Conservation (phyloP, 2,329 filamentous ascomycete species). For the Ascocoryne sarcoides region DNA sequence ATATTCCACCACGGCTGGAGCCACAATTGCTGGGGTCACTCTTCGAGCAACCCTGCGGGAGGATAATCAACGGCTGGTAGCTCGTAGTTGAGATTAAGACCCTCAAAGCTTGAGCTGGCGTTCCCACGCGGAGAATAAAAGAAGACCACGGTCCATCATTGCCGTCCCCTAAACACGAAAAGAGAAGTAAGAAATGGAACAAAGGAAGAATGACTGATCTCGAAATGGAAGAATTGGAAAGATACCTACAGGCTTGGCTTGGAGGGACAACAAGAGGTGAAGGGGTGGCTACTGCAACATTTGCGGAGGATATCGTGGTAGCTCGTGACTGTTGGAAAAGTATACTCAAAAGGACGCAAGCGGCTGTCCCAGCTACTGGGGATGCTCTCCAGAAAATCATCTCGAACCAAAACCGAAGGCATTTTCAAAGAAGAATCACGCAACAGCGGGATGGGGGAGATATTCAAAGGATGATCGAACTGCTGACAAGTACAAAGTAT, state of each 20-base stretch:
- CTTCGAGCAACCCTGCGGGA: constrained; percentile 15
- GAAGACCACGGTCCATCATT: constrained; percentile 20
- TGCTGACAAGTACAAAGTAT: neutral
- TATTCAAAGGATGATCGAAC: constrained; percentile 1
- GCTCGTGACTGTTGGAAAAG: constrained; percentile 6
- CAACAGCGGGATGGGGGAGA: constrained; percentile 1
- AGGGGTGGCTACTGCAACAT: constrained; percentile 3
- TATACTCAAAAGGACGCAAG: constrained; percentile 3
- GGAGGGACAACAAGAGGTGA: constrained; percentile 15
- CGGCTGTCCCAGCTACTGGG: too few relatives aligned
- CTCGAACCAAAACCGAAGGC: constrained; percentile 5
- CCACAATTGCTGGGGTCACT: constrained; percentile 26
- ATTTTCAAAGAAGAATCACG: neutral
- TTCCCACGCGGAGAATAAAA: constrained; percentile 32
- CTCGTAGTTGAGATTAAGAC: constrained; percentile 33
- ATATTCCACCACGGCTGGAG: constrained; percentile 30
- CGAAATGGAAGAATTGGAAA: constrained; percentile 44
- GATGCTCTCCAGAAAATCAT: constrained; percentile 15
- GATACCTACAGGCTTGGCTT: constrained; percentile 13
- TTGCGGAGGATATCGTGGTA: constrained; percentile 7
- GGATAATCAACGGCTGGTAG: constrained; percentile 20
- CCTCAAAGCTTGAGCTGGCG: constrained; percentile 31
- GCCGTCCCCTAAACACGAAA: neutral
- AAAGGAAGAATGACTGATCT: constrained; percentile 25
- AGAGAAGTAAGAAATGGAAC: neutral